A percentile compares a stretch with the other conserved stretches of the same genome.
Evolutionary conservation across 306 rosid genomes (phyloP).

Genomic region (Acmispon strigosus): DNA sequence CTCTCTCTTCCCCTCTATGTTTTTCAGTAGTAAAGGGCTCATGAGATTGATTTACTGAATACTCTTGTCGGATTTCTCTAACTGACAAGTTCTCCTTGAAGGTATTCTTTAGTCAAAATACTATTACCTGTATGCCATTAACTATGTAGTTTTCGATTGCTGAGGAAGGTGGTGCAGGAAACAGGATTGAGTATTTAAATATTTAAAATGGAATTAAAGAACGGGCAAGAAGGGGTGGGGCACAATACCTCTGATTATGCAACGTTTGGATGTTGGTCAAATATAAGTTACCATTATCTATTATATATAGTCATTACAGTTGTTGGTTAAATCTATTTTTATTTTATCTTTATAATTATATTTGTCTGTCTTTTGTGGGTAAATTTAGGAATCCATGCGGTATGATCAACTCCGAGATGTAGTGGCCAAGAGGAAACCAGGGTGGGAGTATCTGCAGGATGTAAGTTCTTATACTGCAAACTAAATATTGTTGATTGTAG

Average conservation of each 20-base stretch:
- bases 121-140: no score
- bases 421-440: slow-evolving; percentile 84
- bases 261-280: background rate
- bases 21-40: background rate
- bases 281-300: background rate
- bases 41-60: background rate
- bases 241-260: background rate
- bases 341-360: slow-evolving; percentile 8
- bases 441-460: slow-evolving; percentile 94
- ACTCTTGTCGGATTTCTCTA: background rate
- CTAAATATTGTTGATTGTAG: slow-evolving; percentile 11
- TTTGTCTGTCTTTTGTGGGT: background rate
- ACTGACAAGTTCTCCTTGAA: background rate
- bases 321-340: background rate
- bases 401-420: slow-evolving; percentile 85
- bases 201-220: background rate
- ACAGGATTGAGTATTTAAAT: no score
- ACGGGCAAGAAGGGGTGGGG: background rate
- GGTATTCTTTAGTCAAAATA: background rate
- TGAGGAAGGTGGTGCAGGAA: no score
- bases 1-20: background rate
- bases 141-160: no score
- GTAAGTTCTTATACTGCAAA: slow-evolving; percentile 33
- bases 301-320: background rate
- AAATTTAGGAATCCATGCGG: slow-evolving; percentile 65